Conservation (phyloP, 257 asterid genomes). For the Przewalskia tangutica region DNA sequence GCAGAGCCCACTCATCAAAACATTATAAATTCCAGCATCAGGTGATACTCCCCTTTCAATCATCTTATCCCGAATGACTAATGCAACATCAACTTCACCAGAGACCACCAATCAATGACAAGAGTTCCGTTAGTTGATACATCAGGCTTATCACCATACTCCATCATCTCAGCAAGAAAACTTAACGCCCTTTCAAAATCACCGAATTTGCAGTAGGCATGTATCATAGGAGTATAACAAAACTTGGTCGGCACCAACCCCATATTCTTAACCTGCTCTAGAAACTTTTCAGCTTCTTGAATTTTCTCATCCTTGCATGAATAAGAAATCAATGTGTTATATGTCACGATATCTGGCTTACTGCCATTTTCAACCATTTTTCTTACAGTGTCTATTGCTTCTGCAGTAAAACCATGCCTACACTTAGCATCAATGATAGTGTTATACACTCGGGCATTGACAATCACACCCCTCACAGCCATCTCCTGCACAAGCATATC, state of each 20-base stretch:
- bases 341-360: conserved; percentile 56
- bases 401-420: conserved; percentile 39
- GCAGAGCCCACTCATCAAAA: conserved; percentile 72
- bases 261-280: conserved; percentile 31
- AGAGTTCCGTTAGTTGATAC: conserved; percentile 63
- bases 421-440: conserved; percentile 48
- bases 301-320: conserved; percentile 58
- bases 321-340: conserved; percentile 59
- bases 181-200: conserved; percentile 59
- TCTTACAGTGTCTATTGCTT: conserved; percentile 35
- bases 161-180: conserved; percentile 62
- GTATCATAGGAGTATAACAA: conserved; percentile 73
- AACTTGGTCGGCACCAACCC: conserved; percentile 47
- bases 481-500: conserved; percentile 54
- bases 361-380: conserved; percentile 49
- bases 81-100: conserved; percentile 72
- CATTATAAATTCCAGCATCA: conserved; percentile 77
- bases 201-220: conserved; percentile 43
- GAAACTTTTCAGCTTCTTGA: conserved; percentile 59
- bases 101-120: conserved; percentile 59
- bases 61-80: conserved; percentile 58
- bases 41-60: conserved; percentile 53
- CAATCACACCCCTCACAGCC: conserved; percentile 45
- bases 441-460: conserved; percentile 47
- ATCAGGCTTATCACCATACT: conserved; percentile 64